Base-by-base conservation (phyloP, 2,329 filamentous ascomycete genomes). In the Drechslerella dactyloides region DNA sequence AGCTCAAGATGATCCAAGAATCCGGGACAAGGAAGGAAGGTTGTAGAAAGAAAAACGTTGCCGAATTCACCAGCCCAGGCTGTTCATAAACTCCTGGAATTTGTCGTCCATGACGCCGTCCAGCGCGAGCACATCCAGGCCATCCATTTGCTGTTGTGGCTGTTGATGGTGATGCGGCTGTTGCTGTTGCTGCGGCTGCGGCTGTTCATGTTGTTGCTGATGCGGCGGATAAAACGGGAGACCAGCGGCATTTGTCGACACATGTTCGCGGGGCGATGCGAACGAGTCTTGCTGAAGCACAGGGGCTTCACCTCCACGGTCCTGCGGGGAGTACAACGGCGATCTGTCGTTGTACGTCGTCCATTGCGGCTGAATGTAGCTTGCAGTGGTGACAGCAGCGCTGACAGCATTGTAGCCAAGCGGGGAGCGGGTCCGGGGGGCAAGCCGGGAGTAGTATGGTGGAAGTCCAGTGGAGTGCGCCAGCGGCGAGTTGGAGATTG, bases 351-450 rank as follows among this genome's bases (percentile, higher is more conserved):
- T 17, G 30, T 58, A 46, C 21, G 52, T 19, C 27, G 40, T 72
- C 68, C 68, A 72, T 33, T 53, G 54, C 7, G 37, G 56, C 19
- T 30, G 51, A 5, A 52, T 30, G 40, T 35, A 66, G 44, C 24
- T 48, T 8, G 50, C 7, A 2, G 64, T 21, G 11, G 46, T 15
- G 17, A 27, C 17, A 42, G 58, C 23, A 21, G 58, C n/a, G 24
- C 21, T 48, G 15, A 54, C 52, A 10, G 53, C 50, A 17, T 53
- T 48, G 40, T 70, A 70, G 6, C 53, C 53, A 17, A 70, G 59
- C n/a, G 66, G 59, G 24, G 66, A 70, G 19, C 63, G 66, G 33
- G 59, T 63, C 66, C 66, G 51, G 17, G 66, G 46, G 21, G 56
- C 40, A 21, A 59, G 55, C 40, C 54, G 44, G 15, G 44, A 23